Conservation (phyloP, 129 eudicot genomes). For the Scalesia atractyloides region DNA sequence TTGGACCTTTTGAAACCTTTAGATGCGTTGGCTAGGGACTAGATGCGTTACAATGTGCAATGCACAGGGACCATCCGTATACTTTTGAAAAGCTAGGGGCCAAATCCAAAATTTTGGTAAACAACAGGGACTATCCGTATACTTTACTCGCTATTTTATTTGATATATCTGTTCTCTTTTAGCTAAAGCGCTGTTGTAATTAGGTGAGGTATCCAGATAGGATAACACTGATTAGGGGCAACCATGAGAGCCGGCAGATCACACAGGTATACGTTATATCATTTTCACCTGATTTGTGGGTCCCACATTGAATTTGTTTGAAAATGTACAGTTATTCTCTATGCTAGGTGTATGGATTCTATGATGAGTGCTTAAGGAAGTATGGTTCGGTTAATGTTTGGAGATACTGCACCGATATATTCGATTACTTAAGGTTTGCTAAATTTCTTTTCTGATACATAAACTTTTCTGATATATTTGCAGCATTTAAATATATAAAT, state of each 20-base stretch:
- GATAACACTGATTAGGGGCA: conserved; percentile 89
- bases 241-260: conserved; percentile 98
- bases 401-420: conserved; percentile 98
- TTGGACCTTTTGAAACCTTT: too few species aligned
- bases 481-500: not conserved
- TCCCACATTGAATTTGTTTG: conserved; percentile 10
- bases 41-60: too few species aligned
- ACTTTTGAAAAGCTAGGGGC: too few species aligned
- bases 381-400: conserved; percentile 96
- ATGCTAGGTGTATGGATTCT: conserved; percentile 88
- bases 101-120: too few species aligned
- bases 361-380: conserved; percentile 91
- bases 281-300: not conserved
- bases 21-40: too few species aligned
- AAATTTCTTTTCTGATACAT: conserved; percentile 15
- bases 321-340: conserved; percentile 24
- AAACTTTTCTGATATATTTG: not conserved
- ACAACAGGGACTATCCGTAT: too few species aligned
- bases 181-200: conserved; percentile 32
- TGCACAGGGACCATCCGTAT: too few species aligned
- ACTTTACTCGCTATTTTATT: too few species aligned
- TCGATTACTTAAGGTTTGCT: conserved; percentile 87
- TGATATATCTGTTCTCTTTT: not conserved
- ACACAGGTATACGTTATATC: conserved; percentile 67
- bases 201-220: conserved; percentile 98